phyloP scores from a whole-genome alignment of 768 basidiomycete species.

The Serendipita sp. region DNA sequence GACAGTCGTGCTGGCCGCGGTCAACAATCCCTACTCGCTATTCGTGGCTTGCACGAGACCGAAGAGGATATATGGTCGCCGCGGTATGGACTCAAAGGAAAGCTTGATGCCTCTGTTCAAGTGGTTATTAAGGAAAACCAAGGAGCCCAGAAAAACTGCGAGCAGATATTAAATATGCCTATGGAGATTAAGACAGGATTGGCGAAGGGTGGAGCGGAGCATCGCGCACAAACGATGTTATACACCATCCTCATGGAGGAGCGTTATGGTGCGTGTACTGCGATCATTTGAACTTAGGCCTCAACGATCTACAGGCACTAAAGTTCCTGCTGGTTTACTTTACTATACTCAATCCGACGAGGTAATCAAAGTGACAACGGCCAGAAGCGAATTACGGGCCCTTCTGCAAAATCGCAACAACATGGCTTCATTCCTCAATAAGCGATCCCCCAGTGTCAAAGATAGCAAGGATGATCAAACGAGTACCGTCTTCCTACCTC shows the following conservation, averaged over 20 bases:
- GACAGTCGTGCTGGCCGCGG: conserved; percentile 43
- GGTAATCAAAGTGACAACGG: conserved; percentile 64
- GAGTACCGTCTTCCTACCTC: conserved; percentile 49
- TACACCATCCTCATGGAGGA: conserved; percentile 85
- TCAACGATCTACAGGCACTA: conserved; percentile 29
- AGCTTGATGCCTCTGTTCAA: conserved; percentile 80
- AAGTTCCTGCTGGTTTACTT: conserved; percentile 68
- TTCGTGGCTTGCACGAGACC: conserved; percentile 63
- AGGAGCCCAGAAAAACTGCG: conserved; percentile 13
- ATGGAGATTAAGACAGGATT: conserved; percentile 96
- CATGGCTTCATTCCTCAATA: conserved; percentile 57
- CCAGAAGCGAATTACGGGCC: conserved; percentile 68
- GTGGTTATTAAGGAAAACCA: conserved; percentile 39
- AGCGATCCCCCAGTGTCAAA: neutral
- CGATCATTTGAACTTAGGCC: neutral
- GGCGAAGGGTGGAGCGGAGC: conserved; percentile 62
- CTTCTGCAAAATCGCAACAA: conserved; percentile 73
- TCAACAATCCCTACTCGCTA: conserved; percentile 43
- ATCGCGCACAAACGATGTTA: conserved; percentile 95
- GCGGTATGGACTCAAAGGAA: conserved; percentile 86
- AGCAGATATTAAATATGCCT: conserved; percentile 37
- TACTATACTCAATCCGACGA: conserved; percentile 91
- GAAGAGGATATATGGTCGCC: conserved; percentile 99
- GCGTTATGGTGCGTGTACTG: conserved; percentile 41
- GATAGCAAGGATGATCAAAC: conserved; percentile 8